Percentiles rank a stretch among this genome's conserved stretches.
phyloP scores from a whole-genome alignment of 179 eudicot genomes.

The Spergularia azorica region DNA sequence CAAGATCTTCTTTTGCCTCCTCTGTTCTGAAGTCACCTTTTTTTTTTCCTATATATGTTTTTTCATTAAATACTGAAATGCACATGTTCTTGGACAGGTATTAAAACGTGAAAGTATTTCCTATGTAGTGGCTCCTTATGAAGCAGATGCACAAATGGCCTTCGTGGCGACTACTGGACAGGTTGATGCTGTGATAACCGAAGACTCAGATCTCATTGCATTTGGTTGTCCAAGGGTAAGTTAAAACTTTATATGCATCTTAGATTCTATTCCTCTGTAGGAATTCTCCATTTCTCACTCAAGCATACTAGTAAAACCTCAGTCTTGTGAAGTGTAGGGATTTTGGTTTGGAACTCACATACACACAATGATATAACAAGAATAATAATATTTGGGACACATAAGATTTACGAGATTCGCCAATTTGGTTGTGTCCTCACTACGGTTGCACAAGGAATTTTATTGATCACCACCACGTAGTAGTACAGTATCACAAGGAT shows the following conservation, averaged over 20 bases:
- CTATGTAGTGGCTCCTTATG: conserved; percentile 93
- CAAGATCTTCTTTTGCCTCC: background rate
- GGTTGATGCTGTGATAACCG: conserved; percentile 94
- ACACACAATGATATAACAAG: no score
- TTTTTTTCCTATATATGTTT: background rate
- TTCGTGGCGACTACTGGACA: conserved; percentile 74
- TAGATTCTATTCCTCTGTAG: background rate
- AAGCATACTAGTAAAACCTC: no score
- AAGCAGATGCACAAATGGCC: conserved; percentile 99
- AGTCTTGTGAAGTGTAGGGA: no score
- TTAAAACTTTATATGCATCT: conserved; percentile 12
- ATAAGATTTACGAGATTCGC: no score
- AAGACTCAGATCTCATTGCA: conserved; percentile 94
- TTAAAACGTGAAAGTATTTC: conserved; percentile 66
- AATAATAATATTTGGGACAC: no score
- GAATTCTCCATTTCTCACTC: background rate
- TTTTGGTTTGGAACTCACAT: no score
- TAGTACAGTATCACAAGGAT: no score
- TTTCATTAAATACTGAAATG: background rate
- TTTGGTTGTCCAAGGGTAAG: conserved; percentile 97
- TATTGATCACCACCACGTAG: no score
- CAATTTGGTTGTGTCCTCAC: no score
- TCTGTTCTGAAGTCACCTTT: background rate
- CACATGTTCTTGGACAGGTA: conserved; percentile 50
- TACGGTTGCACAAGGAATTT: no score